Base-by-base conservation (phyloP, 805 yeast species). In the Clavispora phyllophila region DNA sequence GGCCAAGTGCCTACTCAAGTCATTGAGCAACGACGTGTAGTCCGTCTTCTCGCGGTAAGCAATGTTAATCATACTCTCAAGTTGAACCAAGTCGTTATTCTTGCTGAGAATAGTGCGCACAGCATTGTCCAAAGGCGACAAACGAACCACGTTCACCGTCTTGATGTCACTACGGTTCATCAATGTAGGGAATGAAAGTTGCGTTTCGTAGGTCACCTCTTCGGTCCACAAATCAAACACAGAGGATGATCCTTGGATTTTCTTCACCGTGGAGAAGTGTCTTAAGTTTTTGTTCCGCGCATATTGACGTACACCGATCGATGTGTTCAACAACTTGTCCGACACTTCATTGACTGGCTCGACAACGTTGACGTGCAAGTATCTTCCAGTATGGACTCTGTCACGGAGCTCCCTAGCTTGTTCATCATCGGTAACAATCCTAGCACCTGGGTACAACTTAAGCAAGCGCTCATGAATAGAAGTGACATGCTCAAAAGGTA, bases 91-190 rank as follows among this genome's bases (percentile, higher is more conserved):
- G 51, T 87, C 95, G 53, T 81, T 82, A 40, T 81, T 84, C 67
- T 85, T 87, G 43, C 73, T 68, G 36, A 76, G 67, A 44, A 89
- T 65, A 3, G 87, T 72, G 50, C 84, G 73, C 43, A 84, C 69
- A 0, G 96, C 96, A 63, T 85, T 88, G 53, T 86, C 84, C 45
- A 87, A 68, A 12, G 96, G 96, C n/a, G 95, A 84, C 37, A 87
- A 63, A 52, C 76, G 82, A 19, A 73, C 71, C 5, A 71, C 69
- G 8, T 59, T 62, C 9, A 75, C 66, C 3, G 56, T 45, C 47
- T 73, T 75, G 50, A 88, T 77, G 56, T 85, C 93, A 51, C 89
- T 78, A 62, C 95, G 73, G 58, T 87, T 85, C 85, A 87, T 84
- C 61, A 88, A 73, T 0, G 95, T 84, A 20, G 96, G 96, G 81